Evolutionary conservation across 768 basidiomycete genomes (phyloP), one percentile per base, ranked within the genome.

Genomic region (Suillus luteus): DNA sequence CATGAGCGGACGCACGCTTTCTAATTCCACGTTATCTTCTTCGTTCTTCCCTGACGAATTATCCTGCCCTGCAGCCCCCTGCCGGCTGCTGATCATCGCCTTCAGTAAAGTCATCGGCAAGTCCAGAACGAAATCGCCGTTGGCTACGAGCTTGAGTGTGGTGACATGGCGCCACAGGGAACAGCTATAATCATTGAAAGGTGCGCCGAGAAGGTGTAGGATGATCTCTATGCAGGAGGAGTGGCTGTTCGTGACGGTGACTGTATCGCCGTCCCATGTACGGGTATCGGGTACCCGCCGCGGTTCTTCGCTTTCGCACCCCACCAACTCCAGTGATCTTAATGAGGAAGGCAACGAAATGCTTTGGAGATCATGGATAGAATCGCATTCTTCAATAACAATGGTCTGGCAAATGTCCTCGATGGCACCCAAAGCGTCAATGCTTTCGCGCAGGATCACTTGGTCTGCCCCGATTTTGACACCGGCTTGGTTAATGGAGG

Each of bases 1-100:
- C 49, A 51, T 27, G 15, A 51, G 49, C 24, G 49, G 49, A n/a
- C 70, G 75, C 41, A 82, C 55, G n/a, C 55, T 14, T 24, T 55
- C 22, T 14, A n/a, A 35, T n/a, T n/a, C 12, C 33, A 35, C 11
- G 2, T 22, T 37, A 37, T 24, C 37, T n/a, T 17, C 31, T 11
- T 11, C 35, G n/a, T n/a, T n/a, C 33, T 12, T 55, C n/a, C n/a
- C 33, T 51, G 24, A 12, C 31, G n/a, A 17, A 10, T 22, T 37
- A 5, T 55, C 9, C 33, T 35, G 11, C 54, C 1, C 51, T 4
- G 31, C 17, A 52, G 31, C 31, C 51, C 19, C 33, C 35, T 35
- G 19, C 55, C 55, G 12, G 55, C 22, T 24, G 4, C 7, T 38
- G 35, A 24, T 24, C 55, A 55, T 55, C 22, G 35, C 55, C 37